phyloP scores from a whole-genome alignment of 2,329 filamentous ascomycete genomes.

The Penicillium griseofulvum region DNA sequence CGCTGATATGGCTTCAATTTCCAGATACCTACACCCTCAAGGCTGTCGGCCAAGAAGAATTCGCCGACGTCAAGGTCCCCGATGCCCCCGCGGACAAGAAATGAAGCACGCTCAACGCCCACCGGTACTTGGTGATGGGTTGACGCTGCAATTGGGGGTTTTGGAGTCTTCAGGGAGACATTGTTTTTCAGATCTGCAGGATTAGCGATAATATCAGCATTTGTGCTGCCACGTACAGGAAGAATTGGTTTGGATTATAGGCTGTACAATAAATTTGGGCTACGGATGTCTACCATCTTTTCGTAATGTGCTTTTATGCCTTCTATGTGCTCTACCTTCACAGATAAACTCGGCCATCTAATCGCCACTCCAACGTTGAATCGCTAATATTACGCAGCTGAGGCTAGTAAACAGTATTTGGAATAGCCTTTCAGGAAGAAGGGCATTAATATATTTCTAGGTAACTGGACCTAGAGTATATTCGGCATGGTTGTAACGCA shows the following conservation, averaged over 20 bases:
- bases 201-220: conserved; percentile 16
- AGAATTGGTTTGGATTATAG: conserved; percentile 9
- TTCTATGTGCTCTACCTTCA: background rate
- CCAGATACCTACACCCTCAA: conserved; percentile 70
- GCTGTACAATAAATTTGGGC: conserved; percentile 13
- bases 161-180: conserved; percentile 23
- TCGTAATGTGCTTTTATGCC: background rate
- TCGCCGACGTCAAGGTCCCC: conserved; percentile 90
- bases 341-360: background rate
- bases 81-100: conserved; percentile 56
- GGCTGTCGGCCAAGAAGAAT: conserved; percentile 92
- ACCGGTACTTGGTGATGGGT: conserved; percentile 1
- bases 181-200: conserved; percentile 13
- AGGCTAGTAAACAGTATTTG: background rate
- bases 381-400: background rate
- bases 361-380: background rate
- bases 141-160: conserved; percentile 14
- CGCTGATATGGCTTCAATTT: conserved; percentile 3
- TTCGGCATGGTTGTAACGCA: conserved; percentile 8
- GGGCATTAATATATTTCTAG: conserved; percentile 3
- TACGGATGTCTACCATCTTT: conserved; percentile 9
- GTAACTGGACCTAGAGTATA: conserved; percentile 9
- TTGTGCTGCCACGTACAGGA: conserved; percentile 18
- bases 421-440: background rate
- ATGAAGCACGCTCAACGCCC: conserved; percentile 13